A percentile compares a stretch with the other conserved stretches of the same genome.
Conservation (phyloP, 1,284 basidiomycete species). For the Apiotrichum veenhuisii region DNA sequence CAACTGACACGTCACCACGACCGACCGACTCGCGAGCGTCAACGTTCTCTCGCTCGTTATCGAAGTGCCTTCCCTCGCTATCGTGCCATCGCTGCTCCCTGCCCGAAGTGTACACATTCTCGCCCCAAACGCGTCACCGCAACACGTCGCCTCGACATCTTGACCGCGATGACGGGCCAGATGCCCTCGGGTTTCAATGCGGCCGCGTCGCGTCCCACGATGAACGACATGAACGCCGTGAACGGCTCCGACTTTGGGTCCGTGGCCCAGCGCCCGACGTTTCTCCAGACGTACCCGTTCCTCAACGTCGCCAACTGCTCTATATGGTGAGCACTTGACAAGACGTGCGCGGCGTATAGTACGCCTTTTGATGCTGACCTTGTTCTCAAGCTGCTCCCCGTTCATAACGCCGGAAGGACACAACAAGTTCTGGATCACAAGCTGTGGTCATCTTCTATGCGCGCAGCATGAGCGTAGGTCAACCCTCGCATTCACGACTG, state of each 20-base stretch:
- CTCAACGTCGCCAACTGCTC: constrained; percentile 32
- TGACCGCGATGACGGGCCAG: no score
- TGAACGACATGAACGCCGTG: not conserved
- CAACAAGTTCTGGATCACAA: constrained; percentile 36
- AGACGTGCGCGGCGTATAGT: not conserved
- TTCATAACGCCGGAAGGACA: not conserved
- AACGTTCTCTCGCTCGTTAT: not conserved
- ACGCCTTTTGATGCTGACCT: not conserved
- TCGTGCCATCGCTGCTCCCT: not conserved
- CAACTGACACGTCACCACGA: no score
- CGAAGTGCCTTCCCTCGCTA: not conserved
- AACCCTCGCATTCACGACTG: not conserved
- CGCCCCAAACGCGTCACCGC: not conserved
- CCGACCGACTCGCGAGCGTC: no score
- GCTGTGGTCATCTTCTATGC: constrained; percentile 44
- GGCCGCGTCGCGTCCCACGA: no score
- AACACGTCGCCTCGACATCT: no score
- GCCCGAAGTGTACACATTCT: not conserved
- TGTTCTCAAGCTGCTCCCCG: not conserved
- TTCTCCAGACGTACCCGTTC: constrained; percentile 17
- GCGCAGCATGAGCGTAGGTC: constrained; percentile 29
- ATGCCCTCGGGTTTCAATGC: no score
- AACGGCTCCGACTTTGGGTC: not conserved
- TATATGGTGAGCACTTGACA: constrained; percentile 26
- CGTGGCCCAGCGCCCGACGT: not conserved